These are phyloP conservation scores for Zymoseptoria crescenta DNA, from an alignment of 2,329 filamentous ascomycete species.

Conservation along the genomic window DNA sequence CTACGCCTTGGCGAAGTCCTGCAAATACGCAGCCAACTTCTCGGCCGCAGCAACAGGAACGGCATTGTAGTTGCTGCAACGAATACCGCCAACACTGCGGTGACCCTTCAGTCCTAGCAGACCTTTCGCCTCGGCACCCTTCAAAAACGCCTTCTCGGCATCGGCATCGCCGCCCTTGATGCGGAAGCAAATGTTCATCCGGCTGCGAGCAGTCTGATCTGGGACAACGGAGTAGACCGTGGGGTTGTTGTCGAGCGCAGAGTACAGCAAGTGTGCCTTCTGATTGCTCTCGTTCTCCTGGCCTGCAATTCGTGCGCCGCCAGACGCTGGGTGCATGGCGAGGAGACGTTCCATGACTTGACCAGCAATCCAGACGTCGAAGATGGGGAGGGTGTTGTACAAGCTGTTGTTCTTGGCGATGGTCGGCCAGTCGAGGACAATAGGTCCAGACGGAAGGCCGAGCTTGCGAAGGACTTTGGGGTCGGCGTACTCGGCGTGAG, in stretches of 20 bases:
- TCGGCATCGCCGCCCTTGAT: constrained; percentile 34
- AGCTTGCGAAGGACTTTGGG: constrained; percentile 64
- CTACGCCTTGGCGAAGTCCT: constrained; percentile 44
- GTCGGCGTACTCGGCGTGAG: constrained; percentile 56
- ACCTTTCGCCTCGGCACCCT: constrained; percentile 58
- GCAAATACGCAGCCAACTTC: constrained; percentile 59
- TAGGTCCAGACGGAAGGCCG: constrained; percentile 67
- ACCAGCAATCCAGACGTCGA: constrained; percentile 87
- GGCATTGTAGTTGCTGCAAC: constrained; percentile 84
- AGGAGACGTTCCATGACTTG: constrained; percentile 75
- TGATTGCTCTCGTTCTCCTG: constrained; percentile 66
- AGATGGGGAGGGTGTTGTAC: constrained; percentile 93
- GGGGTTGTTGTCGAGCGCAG: constrained; percentile 63
- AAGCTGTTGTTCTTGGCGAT: constrained; percentile 89
- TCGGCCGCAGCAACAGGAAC: constrained; percentile 60
- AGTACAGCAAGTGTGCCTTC: constrained; percentile 73
- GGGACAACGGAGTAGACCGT: constrained; percentile 73
- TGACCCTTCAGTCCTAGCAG: constrained; percentile 83
- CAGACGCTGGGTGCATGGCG: constrained; percentile 39
- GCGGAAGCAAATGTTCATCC: constrained; percentile 84
- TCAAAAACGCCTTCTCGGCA: constrained; percentile 74
- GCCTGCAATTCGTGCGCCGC: constrained; percentile 59
- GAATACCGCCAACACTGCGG: constrained; percentile 75
- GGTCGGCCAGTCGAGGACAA: constrained; percentile 73
- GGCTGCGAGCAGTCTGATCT: constrained; percentile 64